These are phyloP conservation scores for Phenoliferia sp. DNA, from an alignment of 1,284 basidiomycete genomes.

Conservation along the genomic window DNA sequence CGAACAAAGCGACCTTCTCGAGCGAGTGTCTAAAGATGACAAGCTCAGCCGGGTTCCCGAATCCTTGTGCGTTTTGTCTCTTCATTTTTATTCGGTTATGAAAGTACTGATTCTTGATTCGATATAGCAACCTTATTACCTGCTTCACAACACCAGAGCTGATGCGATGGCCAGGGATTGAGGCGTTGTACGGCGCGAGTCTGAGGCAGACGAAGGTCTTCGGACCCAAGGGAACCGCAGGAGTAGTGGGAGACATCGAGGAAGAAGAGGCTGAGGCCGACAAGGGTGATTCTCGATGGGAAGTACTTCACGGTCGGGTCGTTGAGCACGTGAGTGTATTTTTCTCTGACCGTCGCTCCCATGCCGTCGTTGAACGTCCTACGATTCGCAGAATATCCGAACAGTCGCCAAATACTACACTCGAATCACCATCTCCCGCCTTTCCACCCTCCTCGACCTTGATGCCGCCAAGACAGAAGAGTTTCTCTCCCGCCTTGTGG, in stretches of 20 bases:
- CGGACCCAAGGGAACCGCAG: constrained; percentile 34
- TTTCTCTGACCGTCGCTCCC: constrained; percentile 1
- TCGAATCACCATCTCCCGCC: constrained; percentile 75
- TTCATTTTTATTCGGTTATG: not conserved
- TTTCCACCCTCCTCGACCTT: constrained; percentile 85
- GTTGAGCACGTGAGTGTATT: constrained; percentile 82
- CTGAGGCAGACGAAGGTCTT: constrained; percentile 80
- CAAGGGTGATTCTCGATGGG: constrained; percentile 73
- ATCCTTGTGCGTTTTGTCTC: constrained; percentile 66
- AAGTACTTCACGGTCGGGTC: constrained; percentile 89
- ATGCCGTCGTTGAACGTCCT: constrained; percentile 1
- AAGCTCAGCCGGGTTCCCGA: constrained; percentile 69
- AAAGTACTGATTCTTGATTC: not conserved
- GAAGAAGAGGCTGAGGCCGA: constrained; percentile 34
- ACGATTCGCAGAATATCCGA: constrained; percentile 75
- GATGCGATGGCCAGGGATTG: constrained; percentile 98
- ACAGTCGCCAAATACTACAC: constrained; percentile 93
- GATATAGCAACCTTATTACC: constrained; percentile 79
- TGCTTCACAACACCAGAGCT: constrained; percentile 93
- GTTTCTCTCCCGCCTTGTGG: constrained; percentile 80
- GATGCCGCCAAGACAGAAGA: constrained; percentile 75
- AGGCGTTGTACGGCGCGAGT: constrained; percentile 78
- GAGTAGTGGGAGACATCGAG: constrained; percentile 34
- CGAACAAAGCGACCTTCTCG: constrained; percentile 94
- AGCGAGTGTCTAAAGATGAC: constrained; percentile 67